Evolutionary conservation across 1,284 basidiomycete genomes (phyloP).

Genomic region (Cryptococcus sp.): DNA sequence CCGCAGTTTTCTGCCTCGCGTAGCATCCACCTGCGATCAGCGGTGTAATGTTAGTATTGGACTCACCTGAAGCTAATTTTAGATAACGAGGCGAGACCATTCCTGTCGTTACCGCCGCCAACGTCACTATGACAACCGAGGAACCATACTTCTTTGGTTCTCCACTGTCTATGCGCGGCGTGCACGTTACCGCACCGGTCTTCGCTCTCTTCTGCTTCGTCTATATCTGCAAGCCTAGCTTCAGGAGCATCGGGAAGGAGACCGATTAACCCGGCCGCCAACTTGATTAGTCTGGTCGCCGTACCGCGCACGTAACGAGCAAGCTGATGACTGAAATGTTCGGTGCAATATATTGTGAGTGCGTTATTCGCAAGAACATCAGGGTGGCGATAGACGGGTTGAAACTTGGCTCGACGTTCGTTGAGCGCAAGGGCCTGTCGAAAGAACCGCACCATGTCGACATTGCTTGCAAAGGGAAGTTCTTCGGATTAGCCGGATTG

Average conservation of each 20-base stretch:
- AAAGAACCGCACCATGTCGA: conserved; percentile 39
- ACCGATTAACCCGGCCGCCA: too few relatives aligned
- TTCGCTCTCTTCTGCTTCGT: neutral
- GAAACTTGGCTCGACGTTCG: conserved; percentile 46
- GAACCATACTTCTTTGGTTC: conserved; percentile 35
- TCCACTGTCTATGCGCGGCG: conserved; percentile 2
- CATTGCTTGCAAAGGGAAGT: conserved; percentile 28
- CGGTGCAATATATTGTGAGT: too few relatives aligned
- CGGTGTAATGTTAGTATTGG: too few relatives aligned
- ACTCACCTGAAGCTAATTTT: conserved; percentile 32
- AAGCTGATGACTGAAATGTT: too few relatives aligned
- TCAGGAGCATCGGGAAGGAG: too few relatives aligned
- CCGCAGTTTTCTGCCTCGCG: conserved; percentile 35
- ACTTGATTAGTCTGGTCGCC: too few relatives aligned
- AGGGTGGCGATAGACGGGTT: conserved; percentile 28
- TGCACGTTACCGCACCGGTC: neutral
- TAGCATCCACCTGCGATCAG: conserved; percentile 40
- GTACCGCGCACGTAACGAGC: neutral
- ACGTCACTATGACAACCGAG: conserved; percentile 35
- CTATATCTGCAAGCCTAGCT: neutral
- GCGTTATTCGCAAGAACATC: neutral
- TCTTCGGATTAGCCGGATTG: conserved; percentile 7
- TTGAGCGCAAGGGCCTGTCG: conserved; percentile 49
- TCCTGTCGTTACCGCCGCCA: conserved; percentile 29
- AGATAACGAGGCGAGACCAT: conserved; percentile 28